Evolutionary conservation across 169 alveolate species (phyloP).

Genomic region (Plasmodium berghei): DNA sequence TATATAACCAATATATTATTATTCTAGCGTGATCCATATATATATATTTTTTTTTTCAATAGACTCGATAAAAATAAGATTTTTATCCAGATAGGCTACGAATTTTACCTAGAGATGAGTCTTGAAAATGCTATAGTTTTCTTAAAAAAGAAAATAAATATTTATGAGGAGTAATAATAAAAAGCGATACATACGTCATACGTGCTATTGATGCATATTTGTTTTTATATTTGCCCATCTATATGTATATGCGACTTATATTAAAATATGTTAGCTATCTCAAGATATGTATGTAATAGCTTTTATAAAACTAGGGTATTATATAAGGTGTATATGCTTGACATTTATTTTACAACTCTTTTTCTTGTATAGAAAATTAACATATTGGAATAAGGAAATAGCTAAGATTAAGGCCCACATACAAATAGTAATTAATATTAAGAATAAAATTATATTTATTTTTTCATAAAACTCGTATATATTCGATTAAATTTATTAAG

Average conservation of each 20-base stretch:
- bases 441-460: neutral
- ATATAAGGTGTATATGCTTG: no score
- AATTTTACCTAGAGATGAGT: constrained; percentile 81
- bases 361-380: constrained; percentile 41
- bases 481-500: neutral
- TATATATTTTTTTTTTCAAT: neutral
- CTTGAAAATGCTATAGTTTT: constrained; percentile 79
- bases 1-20: neutral
- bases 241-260: no score
- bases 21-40: no score
- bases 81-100: constrained; percentile 81
- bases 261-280: no score
- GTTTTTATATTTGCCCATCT: neutral
- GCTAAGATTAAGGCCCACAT: constrained; percentile 65
- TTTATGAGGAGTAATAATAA: constrained; percentile 72
- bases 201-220: constrained; percentile 3
- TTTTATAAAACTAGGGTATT: no score
- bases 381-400: constrained; percentile 73
- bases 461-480: neutral
- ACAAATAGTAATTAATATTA: constrained; percentile 57
- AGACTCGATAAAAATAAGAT: constrained; percentile 70
- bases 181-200: neutral
- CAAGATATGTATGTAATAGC: no score
- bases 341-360: neutral
- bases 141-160: constrained; percentile 62